Conservation (phyloP, 768 basidiomycete species). For the Boletus fagicola region DNA sequence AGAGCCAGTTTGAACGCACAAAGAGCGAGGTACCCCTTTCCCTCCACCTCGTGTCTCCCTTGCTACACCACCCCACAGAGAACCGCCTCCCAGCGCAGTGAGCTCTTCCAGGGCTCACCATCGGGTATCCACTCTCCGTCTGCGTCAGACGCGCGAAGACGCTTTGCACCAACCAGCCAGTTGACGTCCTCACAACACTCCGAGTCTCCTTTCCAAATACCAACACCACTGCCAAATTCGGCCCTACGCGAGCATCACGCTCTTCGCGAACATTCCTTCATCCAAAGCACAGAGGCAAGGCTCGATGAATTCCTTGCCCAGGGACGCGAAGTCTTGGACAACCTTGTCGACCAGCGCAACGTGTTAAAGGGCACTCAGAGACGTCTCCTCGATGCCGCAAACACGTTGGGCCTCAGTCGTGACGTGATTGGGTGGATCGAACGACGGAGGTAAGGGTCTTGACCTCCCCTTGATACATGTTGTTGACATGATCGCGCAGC, state of each 20-base stretch:
- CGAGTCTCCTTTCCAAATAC: slow-evolving; percentile 81
- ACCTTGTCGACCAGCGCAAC: slow-evolving; percentile 87
- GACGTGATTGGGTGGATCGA: slow-evolving; percentile 99
- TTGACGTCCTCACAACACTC: slow-evolving; percentile 55
- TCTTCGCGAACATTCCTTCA: slow-evolving; percentile 84
- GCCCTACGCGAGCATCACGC: slow-evolving; percentile 72
- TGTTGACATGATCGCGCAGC: slow-evolving; percentile 41
- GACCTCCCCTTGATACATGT: not conserved
- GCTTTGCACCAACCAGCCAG: slow-evolving; percentile 44
- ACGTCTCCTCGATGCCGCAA: slow-evolving; percentile 84
- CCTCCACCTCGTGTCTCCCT: not conserved
- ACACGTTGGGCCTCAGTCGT: slow-evolving; percentile 89
- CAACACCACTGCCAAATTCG: slow-evolving; percentile 53
- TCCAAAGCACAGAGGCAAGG: slow-evolving; percentile 75
- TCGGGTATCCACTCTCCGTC: slow-evolving; percentile 36
- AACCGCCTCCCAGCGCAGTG: slow-evolving; percentile 56
- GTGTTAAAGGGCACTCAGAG: slow-evolving; percentile 94
- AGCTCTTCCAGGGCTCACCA: slow-evolving; percentile 54
- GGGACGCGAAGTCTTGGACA: slow-evolving; percentile 88
- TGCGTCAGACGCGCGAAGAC: slow-evolving; percentile 57
- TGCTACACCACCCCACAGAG: slow-evolving; percentile 40
- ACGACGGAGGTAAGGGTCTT: slow-evolving; percentile 65
- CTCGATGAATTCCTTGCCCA: slow-evolving; percentile 92
- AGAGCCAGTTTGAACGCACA: slow-evolving; percentile 75
- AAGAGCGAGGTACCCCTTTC: slow-evolving; percentile 50